These are phyloP conservation scores for Flaveria linearis DNA, from an alignment of 129 eudicot species.

Conservation along the genomic window DNA sequence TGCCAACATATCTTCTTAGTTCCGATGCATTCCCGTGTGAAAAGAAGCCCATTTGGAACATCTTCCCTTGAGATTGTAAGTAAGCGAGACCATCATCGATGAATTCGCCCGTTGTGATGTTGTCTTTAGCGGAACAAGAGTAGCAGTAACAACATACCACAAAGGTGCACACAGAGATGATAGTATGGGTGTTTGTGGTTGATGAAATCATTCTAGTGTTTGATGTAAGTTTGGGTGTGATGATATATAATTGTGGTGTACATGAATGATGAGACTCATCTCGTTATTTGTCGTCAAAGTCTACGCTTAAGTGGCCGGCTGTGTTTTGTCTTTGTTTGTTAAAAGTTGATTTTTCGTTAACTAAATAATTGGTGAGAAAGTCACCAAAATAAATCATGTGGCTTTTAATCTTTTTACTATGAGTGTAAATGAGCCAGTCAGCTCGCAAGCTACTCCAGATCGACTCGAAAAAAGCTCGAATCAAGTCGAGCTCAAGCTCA, in stretches of 20 bases:
- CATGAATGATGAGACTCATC: too few species aligned
- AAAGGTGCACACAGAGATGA: neutral
- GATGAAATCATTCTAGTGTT: neutral
- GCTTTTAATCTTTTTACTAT: too few species aligned
- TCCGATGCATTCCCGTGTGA: neutral
- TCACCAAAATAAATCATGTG: too few species aligned
- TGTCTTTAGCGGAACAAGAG: constrained; percentile 27
- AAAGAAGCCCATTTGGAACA: constrained; percentile 54
- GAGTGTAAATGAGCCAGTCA: too few species aligned
- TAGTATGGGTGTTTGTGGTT: neutral
- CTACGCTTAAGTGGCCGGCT: neutral
- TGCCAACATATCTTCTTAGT: constrained; percentile 44
- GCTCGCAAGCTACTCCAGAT: too few species aligned
- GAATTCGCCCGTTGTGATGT: constrained; percentile 31
- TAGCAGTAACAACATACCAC: neutral
- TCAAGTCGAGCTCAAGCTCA: too few species aligned
- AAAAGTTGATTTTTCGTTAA: neutral
- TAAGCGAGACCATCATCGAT: constrained; percentile 28
- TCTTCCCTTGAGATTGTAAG: constrained; percentile 29
- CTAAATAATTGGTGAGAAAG: neutral
- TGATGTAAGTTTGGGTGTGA: neutral
- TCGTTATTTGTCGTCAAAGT: neutral
- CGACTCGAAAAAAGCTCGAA: too few species aligned
- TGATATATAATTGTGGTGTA: too few species aligned
- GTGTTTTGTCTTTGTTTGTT: neutral